Evolutionary conservation across 2,329 filamentous ascomycete genomes (phyloP), one percentile per base, ranked within the genome.

Genomic region (Hypoxylon sp.): DNA sequence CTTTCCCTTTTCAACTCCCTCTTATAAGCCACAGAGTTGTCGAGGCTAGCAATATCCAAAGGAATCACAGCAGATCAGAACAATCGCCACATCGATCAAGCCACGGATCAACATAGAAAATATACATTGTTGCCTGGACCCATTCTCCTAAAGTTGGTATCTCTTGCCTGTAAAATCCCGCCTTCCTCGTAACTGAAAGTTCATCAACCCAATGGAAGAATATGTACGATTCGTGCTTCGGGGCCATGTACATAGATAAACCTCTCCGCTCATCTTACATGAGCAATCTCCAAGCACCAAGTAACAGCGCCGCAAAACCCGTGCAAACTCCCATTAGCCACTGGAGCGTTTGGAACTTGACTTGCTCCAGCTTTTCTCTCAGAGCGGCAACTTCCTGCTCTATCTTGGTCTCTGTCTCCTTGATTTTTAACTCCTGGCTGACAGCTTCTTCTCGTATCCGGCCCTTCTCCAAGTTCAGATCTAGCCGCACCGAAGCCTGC

Each of bases 391-490:
- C 94, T 84, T 98, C 96, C 82, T 98, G 95, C 84, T 99, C 96
- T 76, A 99, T 98, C 81, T 97, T 91, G 63, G 94, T 97, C 83
- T 99, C 96, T 11, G 96, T 98, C 86, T 99, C 96, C 84, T 97
- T 98, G 76, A 99, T 93, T 84, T 97, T 97, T 81, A 99, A 89
- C 81, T 99, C 96, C 82, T 98, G 96, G 63, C 92, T 91, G 72
- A 97, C 97, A 17, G 94, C 94, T 84, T 99, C 96, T 82, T 99
- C 96, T 68, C 96, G 86, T 73, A 98, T 99, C 69, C 96, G 88
- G 13, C 96, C 96, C 83, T 99, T 99, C 78, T 99, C 96, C 49
- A 99, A 83, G 80, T 98, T 99, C 67, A 99, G 83, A 80, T 99
- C 96, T 49, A 99, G 83, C 66, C 95, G 87, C 38, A 98, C 94